Conservation (phyloP, 192 early-diverging fungal species). For the Oehlia diaphana region DNA sequence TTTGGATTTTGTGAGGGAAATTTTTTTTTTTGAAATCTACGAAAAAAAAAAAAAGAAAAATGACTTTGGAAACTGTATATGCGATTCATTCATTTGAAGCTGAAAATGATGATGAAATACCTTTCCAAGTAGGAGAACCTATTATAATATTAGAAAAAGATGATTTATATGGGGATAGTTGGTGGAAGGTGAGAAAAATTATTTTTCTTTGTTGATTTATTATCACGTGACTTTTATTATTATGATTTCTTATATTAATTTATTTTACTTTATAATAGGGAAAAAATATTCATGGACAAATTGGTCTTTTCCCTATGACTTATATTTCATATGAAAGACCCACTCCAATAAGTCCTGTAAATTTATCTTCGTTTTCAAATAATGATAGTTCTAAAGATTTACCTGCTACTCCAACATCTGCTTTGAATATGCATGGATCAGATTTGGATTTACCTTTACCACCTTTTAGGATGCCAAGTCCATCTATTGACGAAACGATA, state of each 20-base stretch:
- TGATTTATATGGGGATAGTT: conserved; percentile 69
- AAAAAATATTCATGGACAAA: conserved; percentile 58
- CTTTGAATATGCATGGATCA: neutral
- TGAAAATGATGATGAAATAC: conserved; percentile 73
- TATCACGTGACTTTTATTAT: neutral
- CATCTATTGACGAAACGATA: conserved; percentile 5
- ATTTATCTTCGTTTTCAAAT: neutral
- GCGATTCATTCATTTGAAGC: conserved; percentile 61
- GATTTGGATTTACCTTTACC: neutral
- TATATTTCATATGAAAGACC: conserved; percentile 51
- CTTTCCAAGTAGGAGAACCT: conserved; percentile 63
- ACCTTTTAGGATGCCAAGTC: conserved; percentile 12
- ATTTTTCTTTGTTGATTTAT: neutral
- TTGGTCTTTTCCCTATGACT: conserved; percentile 73
- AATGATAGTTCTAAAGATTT: neutral
- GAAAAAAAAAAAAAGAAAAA: neutral
- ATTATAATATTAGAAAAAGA: conserved; percentile 70
- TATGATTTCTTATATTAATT: too few species aligned
- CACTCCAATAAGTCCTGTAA: too few species aligned
- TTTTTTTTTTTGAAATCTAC: too few species aligned
- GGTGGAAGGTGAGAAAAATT: conserved; percentile 63
- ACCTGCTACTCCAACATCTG: neutral
- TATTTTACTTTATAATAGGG: conserved; percentile 45
- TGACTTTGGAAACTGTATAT: conserved; percentile 45
- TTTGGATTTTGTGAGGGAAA: too few species aligned